A percentile compares a stretch with the other conserved stretches of the same genome.
Evolutionary conservation across 805 yeast genomes (phyloP).

Genomic region (Candida alai): DNA sequence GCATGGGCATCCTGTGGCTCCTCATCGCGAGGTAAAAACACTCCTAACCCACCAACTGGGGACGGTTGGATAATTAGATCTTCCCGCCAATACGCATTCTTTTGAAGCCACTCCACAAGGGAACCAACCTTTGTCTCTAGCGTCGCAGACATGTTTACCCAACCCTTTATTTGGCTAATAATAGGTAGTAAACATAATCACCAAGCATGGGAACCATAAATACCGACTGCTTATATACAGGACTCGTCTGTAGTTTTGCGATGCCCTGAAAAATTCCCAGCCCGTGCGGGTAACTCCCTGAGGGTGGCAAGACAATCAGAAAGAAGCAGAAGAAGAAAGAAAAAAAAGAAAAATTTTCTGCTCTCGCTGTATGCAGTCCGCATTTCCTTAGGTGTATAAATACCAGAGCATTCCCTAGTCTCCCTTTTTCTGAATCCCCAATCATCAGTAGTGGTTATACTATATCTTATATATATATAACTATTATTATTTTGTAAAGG

Average conservation of each 20-base stretch:
- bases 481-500: slow-evolving; percentile 24
- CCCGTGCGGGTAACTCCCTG: slow-evolving; percentile 6
- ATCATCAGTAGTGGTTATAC: slow-evolving; percentile 83
- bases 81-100: slow-evolving; percentile 53
- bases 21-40: slow-evolving; percentile 44
- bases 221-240: too few relatives aligned
- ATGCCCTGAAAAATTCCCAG: neutral
- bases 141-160: slow-evolving; percentile 8
- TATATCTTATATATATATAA: slow-evolving; percentile 60
- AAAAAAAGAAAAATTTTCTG: slow-evolving; percentile 4
- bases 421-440: slow-evolving; percentile 29
- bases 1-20: slow-evolving; percentile 19
- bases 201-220: too few relatives aligned
- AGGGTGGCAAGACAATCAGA: too few relatives aligned
- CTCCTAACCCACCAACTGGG: slow-evolving; percentile 61
- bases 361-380: neutral
- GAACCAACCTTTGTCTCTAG: slow-evolving; percentile 2
- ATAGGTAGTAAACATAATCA: slow-evolving; percentile 1
- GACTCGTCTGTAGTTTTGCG: neutral
- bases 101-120: slow-evolving; percentile 47
- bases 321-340: too few relatives aligned
- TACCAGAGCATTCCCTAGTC: slow-evolving; percentile 21
- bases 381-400: slow-evolving; percentile 21
- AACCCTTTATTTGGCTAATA: neutral
- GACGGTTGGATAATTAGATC: slow-evolving; percentile 47